Evolutionary conservation across 495 filamentous ascomycete species (phyloP), one percentile per base, ranked within the genome.

Genomic region (Extremus antarcticus): DNA sequence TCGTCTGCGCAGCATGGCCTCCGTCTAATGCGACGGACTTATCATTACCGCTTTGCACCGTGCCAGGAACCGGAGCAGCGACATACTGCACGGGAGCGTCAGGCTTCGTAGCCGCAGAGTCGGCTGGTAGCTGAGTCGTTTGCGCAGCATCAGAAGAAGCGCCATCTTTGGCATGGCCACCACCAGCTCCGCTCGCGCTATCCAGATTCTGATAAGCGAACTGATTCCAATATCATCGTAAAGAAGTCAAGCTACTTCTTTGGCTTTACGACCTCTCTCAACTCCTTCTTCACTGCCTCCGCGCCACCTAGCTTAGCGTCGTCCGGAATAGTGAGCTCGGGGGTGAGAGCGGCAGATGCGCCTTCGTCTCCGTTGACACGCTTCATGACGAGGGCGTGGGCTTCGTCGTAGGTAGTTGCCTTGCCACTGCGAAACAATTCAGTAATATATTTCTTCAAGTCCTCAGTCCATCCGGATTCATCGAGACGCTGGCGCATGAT

Each of bases 201-300:
- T n/a, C n/a, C n/a, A n/a, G n/a, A n/a, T n/a, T n/a, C n/a, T n/a
- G n/a, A n/a, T n/a, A n/a, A n/a, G n/a, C n/a, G n/a, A n/a, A n/a
- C n/a, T n/a, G n/a, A n/a, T 45, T 45, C 41, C 41, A 45, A 45
- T 45, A 7, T 17, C 8, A 21, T 21, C 15, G 41, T n/a, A 17
- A 7, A 45, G 7, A 45, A 9, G 41, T n/a, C 46, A 48, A 15
- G 9, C 23, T 51, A 51, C 25, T 51, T 51, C 48, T 51, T 39
- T 19, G 48, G 7, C 25, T 35, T 39, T 2, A 35, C 25, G 22
- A 62, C 47, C 25, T 20, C 20, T 45, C 22, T 46, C 50, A 62
- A 51, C 55, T 62, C 59, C 51, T 43, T 62, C 49, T 46, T 58
- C 40, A 62, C 54, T 2, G 51, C 55, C 21, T 58, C 59, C 45